Evolutionary conservation across 2,329 filamentous ascomycete genomes (phyloP).

Genomic region (Didymella exigua): DNA sequence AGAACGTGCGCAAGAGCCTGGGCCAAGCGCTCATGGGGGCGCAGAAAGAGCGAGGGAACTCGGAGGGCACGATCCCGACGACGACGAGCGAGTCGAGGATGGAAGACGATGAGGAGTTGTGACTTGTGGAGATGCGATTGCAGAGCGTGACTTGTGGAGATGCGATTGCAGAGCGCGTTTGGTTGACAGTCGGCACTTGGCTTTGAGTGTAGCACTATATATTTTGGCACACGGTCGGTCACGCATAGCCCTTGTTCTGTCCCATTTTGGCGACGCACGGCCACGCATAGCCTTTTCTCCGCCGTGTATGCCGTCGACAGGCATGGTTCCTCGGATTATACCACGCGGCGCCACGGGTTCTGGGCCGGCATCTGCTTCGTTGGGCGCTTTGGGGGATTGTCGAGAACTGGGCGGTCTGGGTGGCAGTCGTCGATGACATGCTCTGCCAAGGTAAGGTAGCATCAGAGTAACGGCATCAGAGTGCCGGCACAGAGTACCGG

Average conservation of each 20-base stretch:
- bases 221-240: not conserved
- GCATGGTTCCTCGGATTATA: slow-evolving; percentile 10
- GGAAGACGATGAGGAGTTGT: slow-evolving; percentile 55
- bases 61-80: slow-evolving; percentile 37
- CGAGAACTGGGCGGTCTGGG: slow-evolving; percentile 6
- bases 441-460: not conserved
- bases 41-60: slow-evolving; percentile 42
- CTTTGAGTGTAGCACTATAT: not conserved
- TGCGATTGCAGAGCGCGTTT: slow-evolving; percentile 33
- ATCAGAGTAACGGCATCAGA: no score
- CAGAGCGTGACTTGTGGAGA: slow-evolving; percentile 46
- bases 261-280: not conserved
- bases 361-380: slow-evolving; percentile 16
- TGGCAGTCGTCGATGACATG: not conserved
- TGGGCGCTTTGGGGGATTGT: slow-evolving; percentile 14
- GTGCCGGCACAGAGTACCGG: no score
- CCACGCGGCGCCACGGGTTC: slow-evolving; percentile 13
- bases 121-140: slow-evolving; percentile 37
- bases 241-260: not conserved
- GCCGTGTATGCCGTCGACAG: no score
- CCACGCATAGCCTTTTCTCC: not conserved
- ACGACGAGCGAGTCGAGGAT: slow-evolving; percentile 39
- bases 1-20: slow-evolving; percentile 48
- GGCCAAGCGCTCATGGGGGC: slow-evolving; percentile 41
- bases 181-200: slow-evolving; percentile 4